Evolutionary conservation across 169 alveolate genomes (phyloP).

Genomic region (Plasmodium malariae): DNA sequence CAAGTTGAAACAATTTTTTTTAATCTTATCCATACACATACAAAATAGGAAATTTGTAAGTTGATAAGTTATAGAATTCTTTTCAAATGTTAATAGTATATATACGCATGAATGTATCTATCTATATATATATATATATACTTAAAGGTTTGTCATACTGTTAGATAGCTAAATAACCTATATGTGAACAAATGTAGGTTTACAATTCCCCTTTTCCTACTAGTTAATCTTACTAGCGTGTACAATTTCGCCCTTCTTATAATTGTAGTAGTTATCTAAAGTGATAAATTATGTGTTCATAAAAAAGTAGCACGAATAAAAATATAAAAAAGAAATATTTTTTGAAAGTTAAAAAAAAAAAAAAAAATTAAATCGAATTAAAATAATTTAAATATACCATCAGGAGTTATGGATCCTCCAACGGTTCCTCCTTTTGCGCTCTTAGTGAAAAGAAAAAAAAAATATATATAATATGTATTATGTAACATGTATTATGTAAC

Average conservation of each 20-base stretch:
- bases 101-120: too few species aligned
- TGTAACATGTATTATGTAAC: not conserved
- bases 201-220: not conserved
- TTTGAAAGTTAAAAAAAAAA: not conserved
- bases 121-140: too few species aligned
- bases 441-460: slow-evolving; percentile 10
- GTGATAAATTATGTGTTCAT: not conserved
- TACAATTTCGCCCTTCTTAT: slow-evolving; percentile 54
- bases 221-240: slow-evolving; percentile 7
- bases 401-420: slow-evolving; percentile 61
- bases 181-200: not conserved
- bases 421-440: not conserved
- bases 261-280: slow-evolving; percentile 46
- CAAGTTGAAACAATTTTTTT: too few species aligned
- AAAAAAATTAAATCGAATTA: not conserved
- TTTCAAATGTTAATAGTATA: too few species aligned
- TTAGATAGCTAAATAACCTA: too few species aligned
- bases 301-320: not conserved
- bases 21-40: too few species aligned
- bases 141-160: too few species aligned
- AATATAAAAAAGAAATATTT: slow-evolving; percentile 4
- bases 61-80: too few species aligned
- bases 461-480: not conserved
- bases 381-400: slow-evolving; percentile 27
- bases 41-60: too few species aligned